phyloP scores from a whole-genome alignment of 768 basidiomycete genomes.

The Agrocybe praecox region DNA sequence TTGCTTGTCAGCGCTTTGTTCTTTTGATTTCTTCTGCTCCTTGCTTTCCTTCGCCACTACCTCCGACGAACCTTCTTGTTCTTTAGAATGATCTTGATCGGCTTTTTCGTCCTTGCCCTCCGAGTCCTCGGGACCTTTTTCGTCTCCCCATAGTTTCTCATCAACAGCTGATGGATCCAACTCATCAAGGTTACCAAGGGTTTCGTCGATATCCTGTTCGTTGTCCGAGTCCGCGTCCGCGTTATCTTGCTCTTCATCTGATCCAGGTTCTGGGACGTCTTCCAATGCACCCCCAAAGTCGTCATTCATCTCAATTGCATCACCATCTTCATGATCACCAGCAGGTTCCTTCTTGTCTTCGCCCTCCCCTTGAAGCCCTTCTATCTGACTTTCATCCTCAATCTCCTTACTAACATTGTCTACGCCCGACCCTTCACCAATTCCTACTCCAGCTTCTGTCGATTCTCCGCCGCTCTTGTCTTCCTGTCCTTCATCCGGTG shows the following conservation, averaged over 20 bases:
- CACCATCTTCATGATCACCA: constrained; percentile 57
- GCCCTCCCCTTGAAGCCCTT: constrained; percentile 80
- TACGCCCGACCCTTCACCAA: constrained; percentile 85
- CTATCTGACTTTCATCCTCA: constrained; percentile 95
- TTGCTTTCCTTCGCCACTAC: constrained; percentile 79
- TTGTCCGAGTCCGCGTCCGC: constrained; percentile 55
- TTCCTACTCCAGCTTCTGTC: constrained; percentile 70
- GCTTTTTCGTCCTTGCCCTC: constrained; percentile 56
- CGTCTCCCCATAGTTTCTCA: constrained; percentile 97
- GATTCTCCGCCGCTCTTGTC: constrained; percentile 59
- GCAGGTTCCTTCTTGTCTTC: constrained; percentile 46
- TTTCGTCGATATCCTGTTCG: constrained; percentile 77
- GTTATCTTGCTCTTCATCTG: constrained; percentile 41
- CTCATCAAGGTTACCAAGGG: constrained; percentile 79
- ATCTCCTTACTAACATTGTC: constrained; percentile 95
- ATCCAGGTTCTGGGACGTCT: constrained; percentile 72
- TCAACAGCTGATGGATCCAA: constrained; percentile 85
- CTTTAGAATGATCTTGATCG: constrained; percentile 60
- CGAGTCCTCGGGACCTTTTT: constrained; percentile 57
- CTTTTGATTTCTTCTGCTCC: constrained; percentile 30
- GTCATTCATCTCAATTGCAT: constrained; percentile 89
- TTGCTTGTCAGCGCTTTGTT: constrained; percentile 31
- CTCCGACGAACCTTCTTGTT: constrained; percentile 57
- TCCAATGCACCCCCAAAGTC: constrained; percentile 89
- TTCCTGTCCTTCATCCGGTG: constrained; percentile 72